Evolutionary conservation across 179 eudicot species (phyloP), one percentile per base, ranked within the genome.

Genomic region (Corrigiola litoralis): DNA sequence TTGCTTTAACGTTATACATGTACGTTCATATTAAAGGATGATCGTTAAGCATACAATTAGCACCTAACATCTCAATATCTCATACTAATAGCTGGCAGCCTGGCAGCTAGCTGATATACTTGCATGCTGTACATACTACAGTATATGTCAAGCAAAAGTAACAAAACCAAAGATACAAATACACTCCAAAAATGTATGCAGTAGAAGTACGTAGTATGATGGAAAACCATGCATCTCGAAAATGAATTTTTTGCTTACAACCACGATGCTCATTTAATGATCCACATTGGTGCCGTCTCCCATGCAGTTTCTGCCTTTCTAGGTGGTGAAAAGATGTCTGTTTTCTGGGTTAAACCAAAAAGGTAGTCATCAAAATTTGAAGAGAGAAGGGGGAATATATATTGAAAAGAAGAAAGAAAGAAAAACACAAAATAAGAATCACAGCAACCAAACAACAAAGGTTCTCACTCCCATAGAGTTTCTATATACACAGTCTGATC

Each of bases 321-420:
- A 85, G 87, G 79, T 58, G 80, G 80, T 75, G 81, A 72, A 85
- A 78, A 87, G 95, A 87, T 87, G 95, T 87, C 86, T 87, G 95
- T 83, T 84, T 85, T 80, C 72, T 75, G 73, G 67, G 56, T 63
- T 49, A 29, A 61, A 63, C 25, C 65, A 29, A 57, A 36, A 44
- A 32, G 11, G 32, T 61, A 37, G n/a, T 36, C 67, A 54, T 54
- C 76, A 50, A 69, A 69, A 59, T 58, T 18, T 31, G 60, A 44
- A 59, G 27, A 31, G 0, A 31, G 23, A 16, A 53, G 58, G 32
- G 32, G n/a, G 58, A 52, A 14, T 4, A 29, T 37, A 28, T 27
- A 11, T 49, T 47, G 5, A 63, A 32, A 4, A 60, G 57, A 66
- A 38, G 21, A 41, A 31, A 3, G 29, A 31, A 45, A 58, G 55